These are phyloP conservation scores for Paracoccidioides lutzii DNA, from an alignment of 2,329 filamentous ascomycete species.

Conservation along the genomic window DNA sequence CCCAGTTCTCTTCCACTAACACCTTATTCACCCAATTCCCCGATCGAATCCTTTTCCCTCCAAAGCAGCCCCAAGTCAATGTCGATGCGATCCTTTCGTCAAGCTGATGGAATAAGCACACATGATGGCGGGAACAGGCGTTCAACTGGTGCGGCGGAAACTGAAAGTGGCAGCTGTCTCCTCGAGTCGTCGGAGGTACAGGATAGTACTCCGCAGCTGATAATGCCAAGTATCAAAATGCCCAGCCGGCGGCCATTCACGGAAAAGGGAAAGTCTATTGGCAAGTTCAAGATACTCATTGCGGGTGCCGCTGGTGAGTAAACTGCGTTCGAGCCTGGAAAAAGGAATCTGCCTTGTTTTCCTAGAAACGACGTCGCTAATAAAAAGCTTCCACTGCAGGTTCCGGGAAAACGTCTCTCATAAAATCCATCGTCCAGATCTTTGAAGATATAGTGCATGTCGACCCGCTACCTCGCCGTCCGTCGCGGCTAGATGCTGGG, in stretches of 20 bases:
- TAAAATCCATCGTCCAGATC: constrained; percentile 72
- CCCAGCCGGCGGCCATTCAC: constrained; percentile 83
- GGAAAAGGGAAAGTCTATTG: constrained; percentile 67
- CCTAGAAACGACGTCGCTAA: background rate
- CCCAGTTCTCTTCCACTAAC: constrained; percentile 33
- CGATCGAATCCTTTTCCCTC: constrained; percentile 37
- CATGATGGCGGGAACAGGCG: constrained; percentile 45
- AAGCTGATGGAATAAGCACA: constrained; percentile 45
- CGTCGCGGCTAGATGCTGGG: constrained; percentile 5
- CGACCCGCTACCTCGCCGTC: constrained; percentile 43
- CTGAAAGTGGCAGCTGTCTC: constrained; percentile 38
- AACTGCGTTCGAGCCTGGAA: constrained; percentile 6
- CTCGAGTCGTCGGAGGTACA: constrained; percentile 20
- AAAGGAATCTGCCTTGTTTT: background rate
- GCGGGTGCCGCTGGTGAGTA: constrained; percentile 60
- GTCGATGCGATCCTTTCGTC: constrained; percentile 45
- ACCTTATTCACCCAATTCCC: constrained; percentile 34
- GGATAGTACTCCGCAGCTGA: constrained; percentile 54
- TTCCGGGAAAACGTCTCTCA: constrained; percentile 77
- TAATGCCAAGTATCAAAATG: constrained; percentile 94
- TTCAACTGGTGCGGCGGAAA: constrained; percentile 40
- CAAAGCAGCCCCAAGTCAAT: constrained; percentile 48
- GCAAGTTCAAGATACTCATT: constrained; percentile 77
- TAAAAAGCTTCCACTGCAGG: constrained; percentile 35
- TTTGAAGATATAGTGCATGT: constrained; percentile 92